Conservation (phyloP, 805 yeast genomes). For the Teunomyces aglyptinius region DNA sequence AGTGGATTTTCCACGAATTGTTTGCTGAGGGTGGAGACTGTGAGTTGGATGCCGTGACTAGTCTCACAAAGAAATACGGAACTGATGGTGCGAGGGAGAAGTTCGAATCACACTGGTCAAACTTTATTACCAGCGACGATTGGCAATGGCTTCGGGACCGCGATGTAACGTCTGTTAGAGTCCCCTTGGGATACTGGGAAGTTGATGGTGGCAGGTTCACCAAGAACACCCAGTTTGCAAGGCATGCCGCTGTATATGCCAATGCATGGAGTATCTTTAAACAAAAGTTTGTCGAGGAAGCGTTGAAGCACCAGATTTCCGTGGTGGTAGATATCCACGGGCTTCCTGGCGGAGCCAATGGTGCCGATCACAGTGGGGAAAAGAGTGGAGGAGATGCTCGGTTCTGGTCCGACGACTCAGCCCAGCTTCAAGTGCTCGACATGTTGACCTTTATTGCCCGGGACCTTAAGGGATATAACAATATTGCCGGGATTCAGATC, state of each 20-base stretch:
- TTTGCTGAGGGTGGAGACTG: constrained; percentile 58
- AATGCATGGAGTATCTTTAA: constrained; percentile 71
- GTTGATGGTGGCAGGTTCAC: constrained; percentile 62
- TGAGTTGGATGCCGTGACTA: constrained; percentile 72
- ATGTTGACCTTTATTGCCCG: constrained; percentile 58
- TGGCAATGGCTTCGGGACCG: constrained; percentile 70
- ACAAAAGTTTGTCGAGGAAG: constrained; percentile 52
- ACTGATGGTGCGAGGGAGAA: constrained; percentile 49
- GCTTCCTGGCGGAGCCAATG: constrained; percentile 89
- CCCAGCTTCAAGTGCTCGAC: constrained; percentile 46
- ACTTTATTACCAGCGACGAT: constrained; percentile 63
- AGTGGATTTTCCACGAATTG: constrained; percentile 67
- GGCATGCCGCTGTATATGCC: constrained; percentile 52
- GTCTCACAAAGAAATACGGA: constrained; percentile 49
- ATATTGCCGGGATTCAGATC: constrained; percentile 78
- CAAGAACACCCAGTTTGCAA: constrained; percentile 60
- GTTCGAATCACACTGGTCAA: constrained; percentile 65
- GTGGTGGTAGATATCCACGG: constrained; percentile 86
- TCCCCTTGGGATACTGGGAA: constrained; percentile 92
- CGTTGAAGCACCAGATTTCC: constrained; percentile 61
- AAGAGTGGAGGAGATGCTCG: constrained; percentile 50
- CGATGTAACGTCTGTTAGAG: constrained; percentile 77
- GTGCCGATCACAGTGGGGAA: constrained; percentile 81
- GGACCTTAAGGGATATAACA: constrained; percentile 57
- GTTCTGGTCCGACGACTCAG: constrained; percentile 54